Conservation (phyloP, 352 stramenopile species). For the Globisporangium iwayamae region DNA sequence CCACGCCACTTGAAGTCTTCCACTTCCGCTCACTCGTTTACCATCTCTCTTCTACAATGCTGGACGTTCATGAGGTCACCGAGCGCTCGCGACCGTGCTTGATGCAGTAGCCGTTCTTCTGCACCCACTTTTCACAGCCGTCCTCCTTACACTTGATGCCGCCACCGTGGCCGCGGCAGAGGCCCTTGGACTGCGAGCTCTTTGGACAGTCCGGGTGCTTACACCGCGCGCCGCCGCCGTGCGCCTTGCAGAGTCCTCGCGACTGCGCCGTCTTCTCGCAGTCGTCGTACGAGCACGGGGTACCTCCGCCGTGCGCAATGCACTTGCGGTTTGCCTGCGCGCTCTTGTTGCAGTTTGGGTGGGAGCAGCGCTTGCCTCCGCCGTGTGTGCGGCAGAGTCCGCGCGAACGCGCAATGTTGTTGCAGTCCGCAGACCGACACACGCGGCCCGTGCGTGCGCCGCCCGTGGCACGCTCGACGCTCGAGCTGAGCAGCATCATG, state of each 20-base stretch:
- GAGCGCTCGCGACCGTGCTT: slow-evolving; percentile 80
- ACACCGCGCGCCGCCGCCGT: slow-evolving; percentile 76
- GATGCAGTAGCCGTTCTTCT: slow-evolving; percentile 89
- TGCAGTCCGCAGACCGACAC: slow-evolving; percentile 80
- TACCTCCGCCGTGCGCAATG: slow-evolving; percentile 82
- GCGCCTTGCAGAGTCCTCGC: slow-evolving; percentile 77
- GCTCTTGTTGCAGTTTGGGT: slow-evolving; percentile 83
- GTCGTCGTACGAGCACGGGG: slow-evolving; percentile 79
- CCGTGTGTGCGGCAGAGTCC: slow-evolving; percentile 74
- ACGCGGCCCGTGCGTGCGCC: slow-evolving; percentile 57
- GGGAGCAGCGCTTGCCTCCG: slow-evolving; percentile 75
- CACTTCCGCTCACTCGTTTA: background rate
- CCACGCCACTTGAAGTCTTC: background rate
- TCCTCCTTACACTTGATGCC: slow-evolving; percentile 87
- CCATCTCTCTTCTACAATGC: too few relatives aligned
- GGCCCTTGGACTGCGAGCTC: slow-evolving; percentile 78
- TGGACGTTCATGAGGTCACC: slow-evolving; percentile 43
- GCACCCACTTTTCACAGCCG: slow-evolving; percentile 86
- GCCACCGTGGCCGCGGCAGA: slow-evolving; percentile 79
- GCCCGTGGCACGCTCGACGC: slow-evolving; percentile 40
- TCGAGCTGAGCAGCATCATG: slow-evolving; percentile 73
- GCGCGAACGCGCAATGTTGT: slow-evolving; percentile 79
- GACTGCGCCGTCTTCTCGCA: slow-evolving; percentile 88
- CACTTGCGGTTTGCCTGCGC: slow-evolving; percentile 88
- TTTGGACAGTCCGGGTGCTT: slow-evolving; percentile 86